phyloP scores from a whole-genome alignment of 768 basidiomycete genomes.

The Epithele typhae region DNA sequence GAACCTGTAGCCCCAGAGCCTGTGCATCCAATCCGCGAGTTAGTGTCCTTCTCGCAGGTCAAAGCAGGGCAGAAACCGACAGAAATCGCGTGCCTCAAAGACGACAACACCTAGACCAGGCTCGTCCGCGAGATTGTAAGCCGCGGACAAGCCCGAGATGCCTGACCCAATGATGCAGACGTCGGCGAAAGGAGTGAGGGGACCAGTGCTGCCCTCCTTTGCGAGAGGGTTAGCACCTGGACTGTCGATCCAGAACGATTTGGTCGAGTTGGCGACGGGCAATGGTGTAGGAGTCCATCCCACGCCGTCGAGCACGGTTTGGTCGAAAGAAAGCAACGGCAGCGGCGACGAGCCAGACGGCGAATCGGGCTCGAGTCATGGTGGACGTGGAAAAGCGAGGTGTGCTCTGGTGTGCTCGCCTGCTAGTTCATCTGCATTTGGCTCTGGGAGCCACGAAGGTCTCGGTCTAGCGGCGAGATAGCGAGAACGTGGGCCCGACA shows the following conservation, averaged over 20 bases:
- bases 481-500: no score
- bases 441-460: no score
- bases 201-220: slow-evolving; percentile 57
- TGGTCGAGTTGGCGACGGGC: slow-evolving; percentile 62
- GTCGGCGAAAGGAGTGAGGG: slow-evolving; percentile 55
- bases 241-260: slow-evolving; percentile 59
- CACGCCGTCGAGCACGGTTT: no score
- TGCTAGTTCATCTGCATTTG: no score
- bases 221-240: slow-evolving; percentile 65
- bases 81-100: slow-evolving; percentile 83
- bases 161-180: slow-evolving; percentile 79
- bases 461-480: no score
- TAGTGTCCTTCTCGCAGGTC: neutral
- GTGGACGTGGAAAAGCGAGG: no score
- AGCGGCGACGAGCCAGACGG: no score
- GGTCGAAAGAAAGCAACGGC: no score
- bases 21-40: neutral
- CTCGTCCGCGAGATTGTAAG: slow-evolving; percentile 62
- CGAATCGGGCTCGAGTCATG: no score
- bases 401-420: no score
- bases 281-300: slow-evolving; percentile 18
- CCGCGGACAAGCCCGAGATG: slow-evolving; percentile 70
- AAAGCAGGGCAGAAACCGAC: slow-evolving; percentile 37
- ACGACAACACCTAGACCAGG: slow-evolving; percentile 39
- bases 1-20: slow-evolving; percentile 77